Base-by-base conservation (phyloP, 805 yeast species). In the Myxozyma udenii region DNA sequence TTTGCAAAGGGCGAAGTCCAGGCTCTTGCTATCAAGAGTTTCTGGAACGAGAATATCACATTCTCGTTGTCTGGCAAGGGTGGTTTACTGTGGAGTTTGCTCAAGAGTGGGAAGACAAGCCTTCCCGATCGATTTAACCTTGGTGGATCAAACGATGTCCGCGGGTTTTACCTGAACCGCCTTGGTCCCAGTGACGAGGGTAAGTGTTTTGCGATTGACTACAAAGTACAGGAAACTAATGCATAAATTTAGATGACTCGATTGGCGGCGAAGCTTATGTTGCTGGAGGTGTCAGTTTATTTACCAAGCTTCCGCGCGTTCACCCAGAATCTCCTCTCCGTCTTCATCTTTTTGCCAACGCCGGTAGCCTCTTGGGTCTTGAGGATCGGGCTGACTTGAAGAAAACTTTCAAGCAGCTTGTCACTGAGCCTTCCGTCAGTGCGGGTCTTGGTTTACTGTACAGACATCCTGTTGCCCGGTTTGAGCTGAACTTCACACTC, bases 71-170 rank as follows among this genome's bases (percentile, higher is more conserved):
- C 78, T 1, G 62, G 74, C 3, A 76, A 76, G 41, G 70, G 78
- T 36, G 96, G 95, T 3, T 72, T 74, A 49, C 71, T 87, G 25
- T 68, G 72, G 51, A 71, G 55, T 36, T 42, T 78, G 48, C 64
- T 76, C 23, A 61, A 61, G 21, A 58, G 61, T 2, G 53, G 62
- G 55, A 49, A 70, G 48, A 69, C 86, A 1, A 90, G 85, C 62
- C 64, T 83, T 26, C 77, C 83, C 64, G 98, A 91, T 67, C 77
- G 86, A 58, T 91, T 90, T 66, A 87, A 83, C 63, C 73, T 86
- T 41, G 95, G 96, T 16, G 96, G 96, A 0, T 78, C 82, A 12
- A 77, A 81, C 48, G 84, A 83, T 48, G 79, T 88, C 25, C 74
- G 85, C 51, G 88, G 90, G 0, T 87, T 85, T 63, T 74, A 78